These are phyloP conservation scores for Crotalaria pallida DNA, from an alignment of 306 rosid species.

Conservation along the genomic window DNA sequence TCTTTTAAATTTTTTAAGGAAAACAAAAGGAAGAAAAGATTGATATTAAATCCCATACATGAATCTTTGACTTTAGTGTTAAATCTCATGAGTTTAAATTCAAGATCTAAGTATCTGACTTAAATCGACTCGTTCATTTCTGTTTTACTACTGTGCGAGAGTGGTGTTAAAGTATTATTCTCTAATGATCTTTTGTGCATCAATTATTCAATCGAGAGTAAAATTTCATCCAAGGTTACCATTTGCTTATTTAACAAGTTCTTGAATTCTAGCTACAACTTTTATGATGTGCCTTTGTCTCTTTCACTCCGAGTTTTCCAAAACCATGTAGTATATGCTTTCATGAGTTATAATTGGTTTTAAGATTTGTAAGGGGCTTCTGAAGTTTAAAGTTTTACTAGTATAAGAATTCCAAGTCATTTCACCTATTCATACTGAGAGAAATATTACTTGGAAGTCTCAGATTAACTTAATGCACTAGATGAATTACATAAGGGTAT, in stretches of 20 bases:
- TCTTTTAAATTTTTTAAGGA: too few relatives aligned
- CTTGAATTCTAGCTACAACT: not conserved
- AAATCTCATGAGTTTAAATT: constrained; percentile 1
- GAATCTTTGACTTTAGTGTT: not conserved
- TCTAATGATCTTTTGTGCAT: not conserved
- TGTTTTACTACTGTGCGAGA: not conserved
- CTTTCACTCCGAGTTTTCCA: not conserved
- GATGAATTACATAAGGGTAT: too few relatives aligned
- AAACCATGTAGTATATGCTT: not conserved
- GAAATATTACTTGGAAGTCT: too few relatives aligned
- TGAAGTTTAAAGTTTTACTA: not conserved
- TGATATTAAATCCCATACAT: too few relatives aligned
- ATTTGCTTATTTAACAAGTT: not conserved
- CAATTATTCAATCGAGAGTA: not conserved
- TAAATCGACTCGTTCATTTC: not conserved
- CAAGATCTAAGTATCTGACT: not conserved
- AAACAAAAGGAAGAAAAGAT: too few relatives aligned
- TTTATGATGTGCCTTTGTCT: not conserved
- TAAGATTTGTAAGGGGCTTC: too few relatives aligned
- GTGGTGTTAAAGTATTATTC: not conserved
- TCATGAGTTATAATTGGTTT: not conserved
- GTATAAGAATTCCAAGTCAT: not conserved
- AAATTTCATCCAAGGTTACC: not conserved
- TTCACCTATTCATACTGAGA: not conserved
- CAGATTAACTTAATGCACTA: too few relatives aligned